These are phyloP conservation scores for Phytophthora sansomeana DNA, from an alignment of 352 stramenopile genomes.

Conservation along the genomic window DNA sequence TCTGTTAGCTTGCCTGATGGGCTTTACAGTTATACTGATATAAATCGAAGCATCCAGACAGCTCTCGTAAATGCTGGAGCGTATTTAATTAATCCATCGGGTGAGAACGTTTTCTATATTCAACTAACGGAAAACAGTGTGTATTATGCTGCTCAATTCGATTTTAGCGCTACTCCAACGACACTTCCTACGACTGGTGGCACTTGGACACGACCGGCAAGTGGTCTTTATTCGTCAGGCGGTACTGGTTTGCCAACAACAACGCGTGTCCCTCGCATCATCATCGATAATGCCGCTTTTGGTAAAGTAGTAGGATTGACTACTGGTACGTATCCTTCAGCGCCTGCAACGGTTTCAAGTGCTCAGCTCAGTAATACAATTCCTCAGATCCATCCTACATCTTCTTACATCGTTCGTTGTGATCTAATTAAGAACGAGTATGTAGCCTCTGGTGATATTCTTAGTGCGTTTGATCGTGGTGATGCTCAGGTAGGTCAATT, in stretches of 20 bases:
- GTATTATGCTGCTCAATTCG: conserved; percentile 19
- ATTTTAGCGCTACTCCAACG: conserved; percentile 13
- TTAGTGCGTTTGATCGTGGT: conserved; percentile 13
- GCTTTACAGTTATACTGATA: too few species aligned
- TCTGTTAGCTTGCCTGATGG: too few species aligned
- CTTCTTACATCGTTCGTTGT: conserved; percentile 28
- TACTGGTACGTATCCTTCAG: conserved; percentile 16
- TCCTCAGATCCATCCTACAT: conserved; percentile 20
- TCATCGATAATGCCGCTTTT: conserved; percentile 28
- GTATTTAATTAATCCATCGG: conserved; percentile 18
- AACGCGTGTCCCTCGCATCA: conserved; percentile 23
- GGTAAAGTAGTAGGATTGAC: conserved; percentile 24
- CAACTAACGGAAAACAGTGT: conserved; percentile 16
- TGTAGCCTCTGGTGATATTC: conserved; percentile 14
- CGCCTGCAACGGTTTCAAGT: conserved; percentile 9
- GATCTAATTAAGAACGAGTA: conserved; percentile 34
- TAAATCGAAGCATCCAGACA: too few species aligned
- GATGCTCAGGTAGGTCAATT: conserved; percentile 12
- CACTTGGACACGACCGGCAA: conserved; percentile 17
- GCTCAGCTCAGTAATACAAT: conserved; percentile 19
- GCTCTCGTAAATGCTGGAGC: too few species aligned
- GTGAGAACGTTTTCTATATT: conserved; percentile 23
- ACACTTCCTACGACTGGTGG: conserved; percentile 6
- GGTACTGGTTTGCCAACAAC: conserved; percentile 23
- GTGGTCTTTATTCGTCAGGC: conserved; percentile 18